Conservation (phyloP, 1,284 basidiomycete genomes). For the Athelia sp. region DNA sequence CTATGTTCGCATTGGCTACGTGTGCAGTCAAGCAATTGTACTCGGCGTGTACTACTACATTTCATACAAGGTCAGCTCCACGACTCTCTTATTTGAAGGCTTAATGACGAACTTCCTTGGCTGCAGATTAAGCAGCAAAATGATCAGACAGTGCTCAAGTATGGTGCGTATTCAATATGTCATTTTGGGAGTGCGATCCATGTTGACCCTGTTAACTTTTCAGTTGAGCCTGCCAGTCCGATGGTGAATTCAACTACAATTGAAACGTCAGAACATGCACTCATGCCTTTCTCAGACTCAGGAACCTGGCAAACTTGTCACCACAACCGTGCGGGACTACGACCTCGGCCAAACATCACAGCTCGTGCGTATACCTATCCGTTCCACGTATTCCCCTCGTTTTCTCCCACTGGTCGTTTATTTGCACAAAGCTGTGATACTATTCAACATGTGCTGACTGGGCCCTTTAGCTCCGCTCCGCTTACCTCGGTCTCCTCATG, state of each 20-base stretch:
- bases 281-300: constrained; percentile 40
- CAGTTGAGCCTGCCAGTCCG: constrained; percentile 57
- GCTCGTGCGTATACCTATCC: constrained; percentile 48
- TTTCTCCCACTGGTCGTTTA: neutral
- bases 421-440: too few species aligned
- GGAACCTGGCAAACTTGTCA: constrained; percentile 77
- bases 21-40: constrained; percentile 67
- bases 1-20: constrained; percentile 84
- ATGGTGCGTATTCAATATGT: constrained; percentile 46
- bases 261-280: neutral
- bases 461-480: constrained; percentile 68
- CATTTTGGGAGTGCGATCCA: neutral
- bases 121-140: constrained; percentile 88
- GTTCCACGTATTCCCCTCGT: neutral
- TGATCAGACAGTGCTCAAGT: constrained; percentile 94
- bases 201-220: constrained; percentile 6
- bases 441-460: too few species aligned
- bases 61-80: constrained; percentile 52
- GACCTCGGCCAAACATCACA: constrained; percentile 87
- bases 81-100: neutral
- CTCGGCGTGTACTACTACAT: constrained; percentile 75
- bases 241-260: constrained; percentile 43
- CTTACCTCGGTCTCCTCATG: constrained; percentile 81
- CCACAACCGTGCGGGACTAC: constrained; percentile 93
- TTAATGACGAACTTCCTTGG: too few species aligned